A percentile compares a stretch with the other conserved stretches of the same genome.
phyloP scores from a whole-genome alignment of 2,329 filamentous ascomycete species.

The Penicillium expansum region DNA sequence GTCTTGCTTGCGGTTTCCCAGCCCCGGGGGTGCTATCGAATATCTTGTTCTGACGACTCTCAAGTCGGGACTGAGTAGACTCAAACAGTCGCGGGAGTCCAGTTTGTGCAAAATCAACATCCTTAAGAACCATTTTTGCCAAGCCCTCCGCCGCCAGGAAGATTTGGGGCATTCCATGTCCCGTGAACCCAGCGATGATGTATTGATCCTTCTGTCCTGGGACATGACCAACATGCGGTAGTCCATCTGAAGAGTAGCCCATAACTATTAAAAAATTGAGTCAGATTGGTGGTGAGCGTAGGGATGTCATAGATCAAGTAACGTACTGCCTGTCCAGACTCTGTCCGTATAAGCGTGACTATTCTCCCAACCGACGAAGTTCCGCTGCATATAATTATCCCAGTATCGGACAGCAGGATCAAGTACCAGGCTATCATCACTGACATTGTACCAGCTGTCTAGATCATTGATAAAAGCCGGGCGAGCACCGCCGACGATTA shows the following conservation, averaged over 20 bases:
- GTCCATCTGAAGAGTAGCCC: constrained; percentile 51
- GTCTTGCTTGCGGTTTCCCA: constrained; percentile 1
- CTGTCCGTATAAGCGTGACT: constrained; percentile 31
- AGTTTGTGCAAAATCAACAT: constrained; percentile 25
- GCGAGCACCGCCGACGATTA: constrained; percentile 63
- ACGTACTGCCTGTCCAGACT: constrained; percentile 39
- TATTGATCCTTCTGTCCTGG: constrained; percentile 50
- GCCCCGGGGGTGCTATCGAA: not conserved
- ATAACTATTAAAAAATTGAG: constrained; percentile 41
- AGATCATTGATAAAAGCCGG: constrained; percentile 39
- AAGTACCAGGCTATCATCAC: constrained; percentile 51
- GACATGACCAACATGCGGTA: constrained; percentile 54
- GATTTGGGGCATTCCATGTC: constrained; percentile 65
- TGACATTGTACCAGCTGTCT: constrained; percentile 47
- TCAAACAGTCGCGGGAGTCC: constrained; percentile 34
- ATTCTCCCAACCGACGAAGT: constrained; percentile 38
- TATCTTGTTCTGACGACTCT: constrained; percentile 20
- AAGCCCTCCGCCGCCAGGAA: constrained; percentile 60
- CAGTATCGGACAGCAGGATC: constrained; percentile 42
- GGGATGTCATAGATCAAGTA: not conserved
- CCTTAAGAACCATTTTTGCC: constrained; percentile 51
- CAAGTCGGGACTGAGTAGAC: constrained; percentile 27
- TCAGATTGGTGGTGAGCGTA: not conserved
- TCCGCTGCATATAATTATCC: constrained; percentile 39
- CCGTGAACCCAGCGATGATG: constrained; percentile 61